These are phyloP conservation scores for Aspergillus clavatus DNA, from an alignment of 2,329 filamentous ascomycete genomes.

Conservation along the genomic window DNA sequence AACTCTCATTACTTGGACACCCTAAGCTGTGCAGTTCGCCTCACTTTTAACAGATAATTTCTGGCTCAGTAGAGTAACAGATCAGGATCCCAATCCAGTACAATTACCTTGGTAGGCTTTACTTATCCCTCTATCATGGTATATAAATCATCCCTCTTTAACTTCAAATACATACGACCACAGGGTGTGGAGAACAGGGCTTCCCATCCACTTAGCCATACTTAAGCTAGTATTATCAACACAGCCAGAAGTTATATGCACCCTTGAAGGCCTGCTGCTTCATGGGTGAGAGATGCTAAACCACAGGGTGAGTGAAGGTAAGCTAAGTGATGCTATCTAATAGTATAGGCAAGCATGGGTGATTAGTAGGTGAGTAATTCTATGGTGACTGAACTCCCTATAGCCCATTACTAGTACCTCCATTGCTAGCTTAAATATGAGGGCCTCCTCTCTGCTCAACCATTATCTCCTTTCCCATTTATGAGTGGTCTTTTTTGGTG, in stretches of 20 bases:
- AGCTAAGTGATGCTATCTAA: neutral
- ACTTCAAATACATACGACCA: constrained; percentile 3
- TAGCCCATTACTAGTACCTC: neutral
- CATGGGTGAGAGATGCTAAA: neutral
- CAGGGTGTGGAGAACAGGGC: constrained; percentile 2
- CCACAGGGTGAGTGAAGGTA: neutral
- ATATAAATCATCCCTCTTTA: no score
- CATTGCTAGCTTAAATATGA: neutral
- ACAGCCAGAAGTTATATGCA: neutral
- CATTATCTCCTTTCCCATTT: neutral
- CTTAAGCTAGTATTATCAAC: neutral
- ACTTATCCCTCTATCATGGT: no score
- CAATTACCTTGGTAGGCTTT: no score
- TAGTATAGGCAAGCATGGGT: neutral
- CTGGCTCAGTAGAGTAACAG: no score
- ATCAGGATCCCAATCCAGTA: no score
- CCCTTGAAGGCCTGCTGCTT: neutral
- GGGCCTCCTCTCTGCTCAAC: neutral
- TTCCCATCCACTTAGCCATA: constrained; percentile 4
- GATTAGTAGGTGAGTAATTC: no score
- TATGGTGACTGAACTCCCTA: neutral
- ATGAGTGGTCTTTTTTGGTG: neutral
- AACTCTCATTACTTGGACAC: no score
- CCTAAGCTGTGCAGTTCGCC: no score
- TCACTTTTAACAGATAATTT: no score